Base-by-base conservation (phyloP, 306 rosid genomes). In the Hippophae tibetana region DNA sequence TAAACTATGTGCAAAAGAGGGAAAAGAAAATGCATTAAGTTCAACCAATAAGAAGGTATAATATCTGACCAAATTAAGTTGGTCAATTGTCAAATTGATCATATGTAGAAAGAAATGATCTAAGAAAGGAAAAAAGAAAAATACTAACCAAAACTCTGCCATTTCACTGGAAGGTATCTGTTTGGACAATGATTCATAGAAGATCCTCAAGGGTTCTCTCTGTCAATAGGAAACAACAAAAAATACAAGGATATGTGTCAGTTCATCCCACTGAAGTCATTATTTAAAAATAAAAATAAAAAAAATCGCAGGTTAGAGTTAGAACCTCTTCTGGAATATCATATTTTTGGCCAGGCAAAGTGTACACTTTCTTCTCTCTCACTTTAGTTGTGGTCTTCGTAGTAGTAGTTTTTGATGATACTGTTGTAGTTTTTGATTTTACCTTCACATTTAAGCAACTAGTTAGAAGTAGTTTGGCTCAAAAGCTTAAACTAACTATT, bases 261-360 rank as follows among this genome's bases (percentile, higher is more conserved):
- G 13, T 46, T 52, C 13, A 65, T 69, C 12, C 43, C 61, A 31
- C 60, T 47, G 23, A 57, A 13, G 12, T 13, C 62, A 69, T 43
- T 52, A 13, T 14, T 59, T 58, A 23, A 42, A 47, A 71, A 57
- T 13, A 73, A 67, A 7, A 76, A 10, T 14, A 69, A 71, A 51
- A 40, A 46, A 74, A n/a, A 46, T 46, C 43, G 25, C 51, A 62
- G 38, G 18, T 56, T 54, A 31, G 69, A 58, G 57, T 45, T 46
- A 52, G 49, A 67, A 90, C 98, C 98, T 85, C 92, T 76, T 87
- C 95, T 25, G 98, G 98, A 69, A 89, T 85, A 70, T 90, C 98
- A 69, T 38, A 86, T 75, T 79, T 86, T 86, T 90, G 98, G 69
- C 98, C 98, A 47, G 95, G 69, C 70, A 90, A 63, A 76, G 72